Percentiles rank a stretch among this genome's conserved stretches.
Conservation (phyloP, 768 basidiomycete species). For the Phanerochaete carnosa region DNA sequence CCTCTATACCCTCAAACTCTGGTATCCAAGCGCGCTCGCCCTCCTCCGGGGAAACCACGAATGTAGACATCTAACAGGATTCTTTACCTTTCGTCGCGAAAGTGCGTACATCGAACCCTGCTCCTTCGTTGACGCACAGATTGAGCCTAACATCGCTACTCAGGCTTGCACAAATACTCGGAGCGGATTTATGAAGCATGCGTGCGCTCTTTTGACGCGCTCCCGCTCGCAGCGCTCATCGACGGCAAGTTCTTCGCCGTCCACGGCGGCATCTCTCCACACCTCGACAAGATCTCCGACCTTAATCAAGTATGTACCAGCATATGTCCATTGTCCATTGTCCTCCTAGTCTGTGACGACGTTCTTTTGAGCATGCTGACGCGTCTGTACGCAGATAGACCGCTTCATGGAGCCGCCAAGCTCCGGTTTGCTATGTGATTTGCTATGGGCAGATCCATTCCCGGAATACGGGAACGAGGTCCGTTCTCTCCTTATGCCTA, state of each 20-base stretch:
- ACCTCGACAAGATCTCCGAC: slow-evolving; percentile 77
- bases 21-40: slow-evolving; percentile 77
- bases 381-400: slow-evolving; percentile 55
- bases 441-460: slow-evolving; percentile 95
- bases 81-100: slow-evolving; percentile 98
- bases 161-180: slow-evolving; percentile 91
- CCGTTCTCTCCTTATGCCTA: neutral
- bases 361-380: neutral
- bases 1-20: slow-evolving; percentile 89
- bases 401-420: slow-evolving; percentile 94
- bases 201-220: slow-evolving; percentile 82
- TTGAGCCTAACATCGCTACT: neutral
- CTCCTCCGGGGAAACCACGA: slow-evolving; percentile 96
- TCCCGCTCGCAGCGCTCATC: slow-evolving; percentile 88
- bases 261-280: slow-evolving; percentile 92
- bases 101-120: slow-evolving; percentile 46
- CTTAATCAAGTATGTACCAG: slow-evolving; percentile 52
- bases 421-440: slow-evolving; percentile 86
- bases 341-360: too few relatives aligned
- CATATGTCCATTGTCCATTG: too few relatives aligned
- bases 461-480: slow-evolving; percentile 84
- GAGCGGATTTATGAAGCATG: slow-evolving; percentile 87
- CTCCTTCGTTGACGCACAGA: neutral
- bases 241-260: slow-evolving; percentile 94
- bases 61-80: slow-evolving; percentile 94